Evolutionary conservation across 2,329 filamentous ascomycete genomes (phyloP), one percentile per base, ranked within the genome.

Genomic region (Cladosporium phlei): DNA sequence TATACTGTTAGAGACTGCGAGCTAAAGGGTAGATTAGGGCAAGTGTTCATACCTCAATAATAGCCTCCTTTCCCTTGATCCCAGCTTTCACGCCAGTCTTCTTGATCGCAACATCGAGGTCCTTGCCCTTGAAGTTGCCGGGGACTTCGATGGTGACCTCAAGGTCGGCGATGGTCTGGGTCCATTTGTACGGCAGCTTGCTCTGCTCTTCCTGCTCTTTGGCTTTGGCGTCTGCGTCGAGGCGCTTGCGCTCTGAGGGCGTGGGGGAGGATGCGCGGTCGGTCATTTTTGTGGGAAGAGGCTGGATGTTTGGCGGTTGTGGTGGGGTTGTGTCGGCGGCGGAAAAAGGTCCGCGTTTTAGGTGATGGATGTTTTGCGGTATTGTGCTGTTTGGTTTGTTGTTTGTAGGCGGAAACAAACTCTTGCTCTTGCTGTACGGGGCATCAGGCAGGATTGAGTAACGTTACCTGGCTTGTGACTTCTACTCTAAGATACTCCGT

Each of bases 121-220:
- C 93, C 57, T 78, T 80, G 29, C 82, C 88, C 70, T 94, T 94
- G 57, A 91, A 73, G 67, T 90, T 95, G 19, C 78, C 85, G 0
- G 91, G 85, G 1, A 98, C 81, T 21, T 78, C 73, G 49, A 94
- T 77, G 40, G 78, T 84, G 60, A 97, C 71, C 63, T 95, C 88
- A 51, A 96, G 72, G 63, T 97, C 93, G 57, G 77, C 77, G 65
- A 98, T 95, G 19, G 86, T 90, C 72, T 98, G 93, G 9, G 79
- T 86, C 93, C 93, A 98, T 72, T 94, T 93, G 82, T 98, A 98
- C 1, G 93, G 93, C 32, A 98, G 82, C 19, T 84, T 80, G 32
- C 83, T 85, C 74, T 98, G 93, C 72, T 98, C 93, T 59, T 83
- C 85, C 47, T 79, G 75, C 72, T 98, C 89, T 65, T 84, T 83